phyloP scores from a whole-genome alignment of 352 stramenopile species.

The Globisporangium cylindrosporum region DNA sequence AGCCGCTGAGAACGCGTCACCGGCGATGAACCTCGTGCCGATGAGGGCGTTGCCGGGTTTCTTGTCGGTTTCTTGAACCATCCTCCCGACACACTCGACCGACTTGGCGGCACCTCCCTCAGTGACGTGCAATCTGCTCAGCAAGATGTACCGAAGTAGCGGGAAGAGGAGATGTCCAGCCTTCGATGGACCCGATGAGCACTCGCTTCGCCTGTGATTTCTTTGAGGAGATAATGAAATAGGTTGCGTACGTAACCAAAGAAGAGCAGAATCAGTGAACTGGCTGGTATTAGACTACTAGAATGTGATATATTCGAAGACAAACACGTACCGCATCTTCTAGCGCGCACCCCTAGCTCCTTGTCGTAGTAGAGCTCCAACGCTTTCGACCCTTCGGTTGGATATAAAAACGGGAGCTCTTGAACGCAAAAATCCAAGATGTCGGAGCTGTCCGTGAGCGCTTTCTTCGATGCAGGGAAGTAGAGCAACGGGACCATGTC shows the following conservation, averaged over 20 bases:
- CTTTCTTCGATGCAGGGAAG: conserved; percentile 14
- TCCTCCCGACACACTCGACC: conserved; percentile 24
- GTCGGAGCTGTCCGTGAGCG: conserved; percentile 34
- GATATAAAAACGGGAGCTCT: conserved; percentile 28
- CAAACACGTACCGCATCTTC: conserved; percentile 18
- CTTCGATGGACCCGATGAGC: conserved; percentile 16
- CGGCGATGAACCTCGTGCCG: conserved; percentile 33
- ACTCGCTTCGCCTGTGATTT: conserved; percentile 14
- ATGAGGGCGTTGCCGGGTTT: conserved; percentile 32
- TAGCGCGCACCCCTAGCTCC: conserved; percentile 31
- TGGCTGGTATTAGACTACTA: background rate
- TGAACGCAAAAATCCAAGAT: conserved; percentile 39
- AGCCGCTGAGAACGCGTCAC: conserved; percentile 35
- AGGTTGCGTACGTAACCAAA: conserved; percentile 17
- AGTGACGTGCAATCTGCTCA: conserved; percentile 29
- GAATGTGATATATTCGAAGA: background rate
- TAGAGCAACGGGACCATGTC: conserved; percentile 34
- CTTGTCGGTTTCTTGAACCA: conserved; percentile 22
- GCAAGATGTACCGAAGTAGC: conserved; percentile 23
- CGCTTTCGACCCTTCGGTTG: conserved; percentile 25
- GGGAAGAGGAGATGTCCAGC: conserved; percentile 20
- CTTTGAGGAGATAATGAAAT: conserved; percentile 28
- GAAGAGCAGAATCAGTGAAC: background rate
- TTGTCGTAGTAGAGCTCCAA: conserved; percentile 41
- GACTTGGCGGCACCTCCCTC: conserved; percentile 18